phyloP scores from a whole-genome alignment of 108 stramenopile species.

The Skeletonema potamos region DNA sequence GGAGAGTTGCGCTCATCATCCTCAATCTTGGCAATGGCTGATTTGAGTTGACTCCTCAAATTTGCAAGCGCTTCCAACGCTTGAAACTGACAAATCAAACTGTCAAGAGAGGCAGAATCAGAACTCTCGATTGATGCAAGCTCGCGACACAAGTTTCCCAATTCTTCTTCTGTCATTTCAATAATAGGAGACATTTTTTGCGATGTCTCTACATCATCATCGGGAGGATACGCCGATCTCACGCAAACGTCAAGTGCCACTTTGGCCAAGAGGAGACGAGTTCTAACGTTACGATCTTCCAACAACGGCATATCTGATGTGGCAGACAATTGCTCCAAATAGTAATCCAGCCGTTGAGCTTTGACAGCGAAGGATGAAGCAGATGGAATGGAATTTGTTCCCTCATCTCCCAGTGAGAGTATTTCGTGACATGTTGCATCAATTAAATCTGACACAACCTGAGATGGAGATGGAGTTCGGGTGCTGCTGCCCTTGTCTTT shows the following conservation, averaged over 20 bases:
- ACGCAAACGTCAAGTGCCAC: slow-evolving; percentile 10
- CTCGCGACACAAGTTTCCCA: slow-evolving; percentile 1
- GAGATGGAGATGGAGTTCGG: slow-evolving; percentile 11
- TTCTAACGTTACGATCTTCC: slow-evolving; percentile 2
- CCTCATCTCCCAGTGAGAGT: slow-evolving; percentile 1
- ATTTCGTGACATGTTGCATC: slow-evolving; percentile 39
- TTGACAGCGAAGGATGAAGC: neutral
- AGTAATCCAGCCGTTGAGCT: slow-evolving; percentile 14
- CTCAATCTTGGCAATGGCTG: neutral
- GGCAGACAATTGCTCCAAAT: slow-evolving; percentile 5
- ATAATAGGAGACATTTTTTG: neutral
- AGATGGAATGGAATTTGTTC: neutral
- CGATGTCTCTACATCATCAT: neutral
- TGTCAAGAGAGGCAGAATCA: neutral
- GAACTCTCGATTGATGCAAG: neutral
- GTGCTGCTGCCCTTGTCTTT: neutral
- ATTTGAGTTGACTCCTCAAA: slow-evolving; percentile 7
- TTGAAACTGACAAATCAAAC: slow-evolving; percentile 12
- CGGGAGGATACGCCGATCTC: slow-evolving; percentile 9
- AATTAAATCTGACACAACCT: slow-evolving; percentile 21
- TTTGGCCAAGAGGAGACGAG: slow-evolving; percentile 23
- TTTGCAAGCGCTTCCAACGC: slow-evolving; percentile 18
- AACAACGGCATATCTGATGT: neutral
- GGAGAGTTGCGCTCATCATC: neutral
- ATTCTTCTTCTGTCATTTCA: slow-evolving; percentile 1